Conservation (phyloP, 2,329 filamentous ascomycete genomes). For the Colletotrichum godetiae region DNA sequence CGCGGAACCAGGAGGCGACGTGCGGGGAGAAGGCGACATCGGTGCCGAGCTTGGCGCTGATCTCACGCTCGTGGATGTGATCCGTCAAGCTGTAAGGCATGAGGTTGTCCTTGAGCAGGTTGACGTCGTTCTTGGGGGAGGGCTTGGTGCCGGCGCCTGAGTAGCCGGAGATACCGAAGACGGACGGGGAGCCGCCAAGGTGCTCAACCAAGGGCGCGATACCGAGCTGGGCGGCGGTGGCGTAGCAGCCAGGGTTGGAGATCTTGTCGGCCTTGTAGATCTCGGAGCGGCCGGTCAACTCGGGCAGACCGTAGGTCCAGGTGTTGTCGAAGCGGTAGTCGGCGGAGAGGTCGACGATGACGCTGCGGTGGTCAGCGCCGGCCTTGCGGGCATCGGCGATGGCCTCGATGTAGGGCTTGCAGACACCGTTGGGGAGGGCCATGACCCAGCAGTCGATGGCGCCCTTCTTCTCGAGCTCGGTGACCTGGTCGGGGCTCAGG, state of each 20-base stretch:
- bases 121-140: slow-evolving; percentile 91
- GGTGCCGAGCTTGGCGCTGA: slow-evolving; percentile 79
- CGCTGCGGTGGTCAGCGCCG: slow-evolving; percentile 65
- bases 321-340: slow-evolving; percentile 90
- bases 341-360: slow-evolving; percentile 95
- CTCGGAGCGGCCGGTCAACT: slow-evolving; percentile 80
- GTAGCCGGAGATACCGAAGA: slow-evolving; percentile 94
- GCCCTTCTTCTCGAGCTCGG: slow-evolving; percentile 83
- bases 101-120: slow-evolving; percentile 85
- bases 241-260: slow-evolving; percentile 94
- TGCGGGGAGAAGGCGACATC: slow-evolving; percentile 90
- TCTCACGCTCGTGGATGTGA: slow-evolving; percentile 95
- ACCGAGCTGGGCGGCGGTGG: slow-evolving; percentile 90
- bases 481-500: slow-evolving; percentile 86
- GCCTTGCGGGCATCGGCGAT: slow-evolving; percentile 76
- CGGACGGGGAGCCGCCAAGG: slow-evolving; percentile 81
- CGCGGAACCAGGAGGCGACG: slow-evolving; percentile 96
- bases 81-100: slow-evolving; percentile 92
- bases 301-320: slow-evolving; percentile 93
- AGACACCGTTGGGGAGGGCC: slow-evolving; percentile 95
- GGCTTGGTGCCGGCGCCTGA: slow-evolving; percentile 96
- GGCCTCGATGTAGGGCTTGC: slow-evolving; percentile 92
- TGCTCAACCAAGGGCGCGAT: slow-evolving; percentile 84
- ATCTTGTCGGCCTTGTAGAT: slow-evolving; percentile 86
- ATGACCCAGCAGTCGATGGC: slow-evolving; percentile 97